Percentiles rank a stretch among this genome's conserved stretches.
Evolutionary conservation across 768 basidiomycete species (phyloP).

Genomic region (Sutorius australiensis): DNA sequence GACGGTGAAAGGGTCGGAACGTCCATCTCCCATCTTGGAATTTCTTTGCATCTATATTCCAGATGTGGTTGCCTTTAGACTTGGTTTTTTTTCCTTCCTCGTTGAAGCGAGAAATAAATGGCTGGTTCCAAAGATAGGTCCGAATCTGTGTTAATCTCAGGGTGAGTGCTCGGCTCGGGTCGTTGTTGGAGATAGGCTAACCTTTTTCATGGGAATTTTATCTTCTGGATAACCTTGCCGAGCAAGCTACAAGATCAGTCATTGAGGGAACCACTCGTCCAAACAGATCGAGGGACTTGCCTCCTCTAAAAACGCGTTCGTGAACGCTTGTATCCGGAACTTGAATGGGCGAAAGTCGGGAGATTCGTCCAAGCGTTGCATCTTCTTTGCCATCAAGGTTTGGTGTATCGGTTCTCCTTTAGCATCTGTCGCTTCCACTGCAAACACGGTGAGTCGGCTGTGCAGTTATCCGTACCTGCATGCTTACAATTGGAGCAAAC

Average conservation of each 20-base stretch:
- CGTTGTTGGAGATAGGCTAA: slow-evolving; percentile 32
- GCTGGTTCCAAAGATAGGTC: slow-evolving; percentile 94
- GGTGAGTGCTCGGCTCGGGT: slow-evolving; percentile 9
- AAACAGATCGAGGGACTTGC: slow-evolving; percentile 37
- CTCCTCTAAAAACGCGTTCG: slow-evolving; percentile 91
- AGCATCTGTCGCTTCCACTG: slow-evolving; percentile 88
- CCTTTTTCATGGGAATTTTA: slow-evolving; percentile 96
- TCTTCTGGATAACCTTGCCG: slow-evolving; percentile 87
- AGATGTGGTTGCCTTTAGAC: slow-evolving; percentile 98
- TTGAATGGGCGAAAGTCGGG: slow-evolving; percentile 98
- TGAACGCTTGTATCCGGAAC: slow-evolving; percentile 98
- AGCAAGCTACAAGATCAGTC: slow-evolving; percentile 54
- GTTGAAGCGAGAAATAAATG: slow-evolving; percentile 93
- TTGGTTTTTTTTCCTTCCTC: slow-evolving; percentile 99
- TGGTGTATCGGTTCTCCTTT: slow-evolving; percentile 99
- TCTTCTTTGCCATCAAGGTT: slow-evolving; percentile 97
- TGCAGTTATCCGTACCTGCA: slow-evolving; percentile 6
- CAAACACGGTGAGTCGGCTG: slow-evolving; percentile 18
- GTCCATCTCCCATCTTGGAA: slow-evolving; percentile 70
- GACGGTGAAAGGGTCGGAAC: slow-evolving; percentile 85
- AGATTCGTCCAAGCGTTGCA: slow-evolving; percentile 95
- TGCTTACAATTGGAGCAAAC: slow-evolving; percentile 88
- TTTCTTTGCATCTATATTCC: slow-evolving; percentile 97
- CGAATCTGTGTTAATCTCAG: slow-evolving; percentile 57
- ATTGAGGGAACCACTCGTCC: slow-evolving; percentile 1